Conservation (phyloP, 78 protist genomes). For the Andalucia godoyi region DNA sequence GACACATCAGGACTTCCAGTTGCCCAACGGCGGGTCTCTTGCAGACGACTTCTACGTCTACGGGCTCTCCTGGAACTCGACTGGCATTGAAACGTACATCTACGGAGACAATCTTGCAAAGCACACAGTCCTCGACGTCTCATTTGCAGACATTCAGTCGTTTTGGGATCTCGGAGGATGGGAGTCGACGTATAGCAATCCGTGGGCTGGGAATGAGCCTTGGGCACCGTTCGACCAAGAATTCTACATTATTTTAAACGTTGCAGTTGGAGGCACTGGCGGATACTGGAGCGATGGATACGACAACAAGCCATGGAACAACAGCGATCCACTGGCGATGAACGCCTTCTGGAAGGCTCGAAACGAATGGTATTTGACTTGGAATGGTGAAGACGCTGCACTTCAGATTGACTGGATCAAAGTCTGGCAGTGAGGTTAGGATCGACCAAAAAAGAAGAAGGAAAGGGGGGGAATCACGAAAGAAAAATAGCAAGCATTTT, state of each 20-base stretch:
- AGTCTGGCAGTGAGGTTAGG: no score
- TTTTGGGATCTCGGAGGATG: not conserved
- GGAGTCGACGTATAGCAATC: not conserved
- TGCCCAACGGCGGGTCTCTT: not conserved
- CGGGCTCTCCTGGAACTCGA: slow-evolving; percentile 13
- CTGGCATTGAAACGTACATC: not conserved
- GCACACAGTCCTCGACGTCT: not conserved
- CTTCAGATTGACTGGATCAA: slow-evolving; percentile 3
- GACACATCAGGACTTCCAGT: not conserved
- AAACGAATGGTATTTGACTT: not conserved
- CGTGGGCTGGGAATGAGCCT: not conserved
- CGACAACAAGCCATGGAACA: not conserved
- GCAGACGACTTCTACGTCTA: slow-evolving; percentile 8
- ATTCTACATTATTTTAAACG: slow-evolving; percentile 9
- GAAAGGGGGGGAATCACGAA: no score
- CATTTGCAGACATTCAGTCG: no score
- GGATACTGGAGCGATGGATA: not conserved
- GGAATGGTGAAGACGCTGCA: not conserved
- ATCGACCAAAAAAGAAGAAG: no score
- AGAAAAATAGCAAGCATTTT: no score
- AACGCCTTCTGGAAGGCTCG: not conserved
- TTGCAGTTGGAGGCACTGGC: slow-evolving; percentile 2
- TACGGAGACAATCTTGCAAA: not conserved
- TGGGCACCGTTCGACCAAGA: slow-evolving; percentile 18
- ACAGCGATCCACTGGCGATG: not conserved